Percentiles rank a stretch among this genome's conserved stretches.
phyloP scores from a whole-genome alignment of 768 basidiomycete species.

The Lenzites betulinus region DNA sequence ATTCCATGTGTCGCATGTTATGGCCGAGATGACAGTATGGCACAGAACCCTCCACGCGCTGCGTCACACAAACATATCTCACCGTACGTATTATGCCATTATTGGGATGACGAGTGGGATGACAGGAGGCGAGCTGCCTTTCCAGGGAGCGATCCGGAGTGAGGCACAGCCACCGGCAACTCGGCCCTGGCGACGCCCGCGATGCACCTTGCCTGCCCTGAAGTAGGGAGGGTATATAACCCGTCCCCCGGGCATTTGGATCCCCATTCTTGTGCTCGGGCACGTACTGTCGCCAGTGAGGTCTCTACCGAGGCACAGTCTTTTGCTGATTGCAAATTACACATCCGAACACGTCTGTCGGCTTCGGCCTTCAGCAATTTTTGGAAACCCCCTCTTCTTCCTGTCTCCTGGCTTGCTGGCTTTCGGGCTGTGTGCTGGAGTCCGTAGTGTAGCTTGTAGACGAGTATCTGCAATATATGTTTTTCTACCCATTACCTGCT shows the following conservation, averaged over 20 bases:
- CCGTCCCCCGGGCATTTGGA: not conserved
- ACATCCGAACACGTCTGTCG: conserved; percentile 93
- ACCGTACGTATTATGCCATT: too few relatives aligned
- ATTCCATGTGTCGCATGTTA: too few relatives aligned
- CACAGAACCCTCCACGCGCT: too few relatives aligned
- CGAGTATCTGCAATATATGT: not conserved
- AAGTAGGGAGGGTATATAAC: conserved; percentile 43
- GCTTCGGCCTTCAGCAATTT: conserved; percentile 92
- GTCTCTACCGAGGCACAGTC: conserved; percentile 94
- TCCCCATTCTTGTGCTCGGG: conserved; percentile 85
- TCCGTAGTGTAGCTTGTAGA: not conserved
- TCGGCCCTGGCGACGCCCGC: not conserved
- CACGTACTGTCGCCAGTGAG: conserved; percentile 95
- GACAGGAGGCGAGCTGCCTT: too few relatives aligned
- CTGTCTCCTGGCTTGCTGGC: not conserved
- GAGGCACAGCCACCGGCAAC: conserved; percentile 8
- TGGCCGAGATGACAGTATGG: too few relatives aligned
- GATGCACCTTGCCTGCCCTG: conserved; percentile 8
- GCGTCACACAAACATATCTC: too few relatives aligned
- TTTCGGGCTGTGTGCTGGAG: conserved; percentile 1
- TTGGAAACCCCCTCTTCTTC: conserved; percentile 53
- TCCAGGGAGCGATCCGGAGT: too few relatives aligned
- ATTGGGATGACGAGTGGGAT: too few relatives aligned
- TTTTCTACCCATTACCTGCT: not conserved
- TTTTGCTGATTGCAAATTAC: conserved; percentile 97